phyloP scores from a whole-genome alignment of 2,329 filamentous ascomycete species.

The Penicillium sp. region DNA sequence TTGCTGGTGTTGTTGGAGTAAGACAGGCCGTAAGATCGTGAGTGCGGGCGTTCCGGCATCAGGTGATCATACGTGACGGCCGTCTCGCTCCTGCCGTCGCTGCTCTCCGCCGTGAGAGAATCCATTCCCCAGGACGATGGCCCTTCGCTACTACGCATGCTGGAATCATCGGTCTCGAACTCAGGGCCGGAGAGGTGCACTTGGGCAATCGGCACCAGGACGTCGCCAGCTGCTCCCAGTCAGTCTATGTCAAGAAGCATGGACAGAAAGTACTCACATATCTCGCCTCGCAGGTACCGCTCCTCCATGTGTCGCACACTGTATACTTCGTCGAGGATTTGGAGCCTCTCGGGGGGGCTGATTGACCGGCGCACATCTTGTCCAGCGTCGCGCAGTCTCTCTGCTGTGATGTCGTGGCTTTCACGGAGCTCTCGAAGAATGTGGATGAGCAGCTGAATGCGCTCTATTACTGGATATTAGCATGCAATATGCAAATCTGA shows the following conservation, averaged over 20 bases:
- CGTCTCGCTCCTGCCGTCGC: slow-evolving; percentile 10
- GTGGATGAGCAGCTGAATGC: slow-evolving; percentile 37
- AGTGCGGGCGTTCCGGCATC: background rate
- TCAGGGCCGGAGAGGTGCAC: slow-evolving; percentile 23
- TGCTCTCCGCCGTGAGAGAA: slow-evolving; percentile 3
- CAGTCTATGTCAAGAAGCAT: background rate
- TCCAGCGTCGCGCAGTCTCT: slow-evolving; percentile 36
- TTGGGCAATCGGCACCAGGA: slow-evolving; percentile 27
- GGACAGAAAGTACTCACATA: slow-evolving; percentile 24
- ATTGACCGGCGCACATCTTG: slow-evolving; percentile 38
- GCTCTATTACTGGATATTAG: slow-evolving; percentile 22
- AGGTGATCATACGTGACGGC: slow-evolving; percentile 10
- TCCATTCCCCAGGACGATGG: slow-evolving; percentile 8
- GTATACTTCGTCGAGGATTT: slow-evolving; percentile 40
- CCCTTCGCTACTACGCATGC: background rate
- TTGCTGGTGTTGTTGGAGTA: background rate
- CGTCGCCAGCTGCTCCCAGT: slow-evolving; percentile 22
- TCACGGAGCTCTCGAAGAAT: slow-evolving; percentile 36
- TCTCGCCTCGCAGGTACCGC: slow-evolving; percentile 32
- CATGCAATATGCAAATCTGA: background rate
- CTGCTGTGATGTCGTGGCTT: slow-evolving; percentile 33
- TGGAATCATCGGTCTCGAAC: slow-evolving; percentile 16
- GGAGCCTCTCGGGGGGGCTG: slow-evolving; percentile 29
- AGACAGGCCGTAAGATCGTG: background rate
- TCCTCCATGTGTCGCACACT: slow-evolving; percentile 37